phyloP scores from a whole-genome alignment of 1,284 basidiomycete genomes.

The Austroboletus novae-zelandiae region DNA sequence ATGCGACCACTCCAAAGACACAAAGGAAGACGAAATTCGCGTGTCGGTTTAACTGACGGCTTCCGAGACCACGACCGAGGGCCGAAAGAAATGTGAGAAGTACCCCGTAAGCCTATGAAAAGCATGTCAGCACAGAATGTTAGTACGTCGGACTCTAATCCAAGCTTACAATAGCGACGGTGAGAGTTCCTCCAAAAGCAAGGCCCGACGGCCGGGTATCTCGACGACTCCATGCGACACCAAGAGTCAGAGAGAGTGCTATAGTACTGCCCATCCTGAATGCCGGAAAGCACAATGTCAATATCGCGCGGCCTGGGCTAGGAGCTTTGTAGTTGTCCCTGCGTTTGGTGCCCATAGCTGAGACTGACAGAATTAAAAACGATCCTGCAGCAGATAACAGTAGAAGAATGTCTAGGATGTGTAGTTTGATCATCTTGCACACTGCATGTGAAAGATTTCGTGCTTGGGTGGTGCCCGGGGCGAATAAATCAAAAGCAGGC shows the following conservation, averaged over 20 bases:
- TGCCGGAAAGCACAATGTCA: background rate
- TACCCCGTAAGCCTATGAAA: conserved; percentile 6
- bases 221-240: conserved; percentile 1
- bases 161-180: conserved; percentile 8
- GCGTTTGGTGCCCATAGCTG: background rate
- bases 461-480: too few relatives aligned
- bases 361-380: background rate
- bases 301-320: background rate
- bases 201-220: background rate
- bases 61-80: background rate
- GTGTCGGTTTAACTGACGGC: conserved; percentile 2
- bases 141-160: background rate
- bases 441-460: background rate
- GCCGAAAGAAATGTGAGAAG: conserved; percentile 8
- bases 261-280: background rate
- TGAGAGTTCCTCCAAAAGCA: background rate
- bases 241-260: background rate
- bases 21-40: conserved; percentile 5
- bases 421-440: background rate
- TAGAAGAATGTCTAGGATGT: conserved; percentile 1
- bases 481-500: too few relatives aligned
- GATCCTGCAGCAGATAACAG: conserved; percentile 1
- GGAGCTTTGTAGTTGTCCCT: background rate
- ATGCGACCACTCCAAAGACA: conserved; percentile 2
- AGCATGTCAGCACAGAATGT: background rate